Evolutionary conservation across 73 alveolate genomes (phyloP), one percentile per base, ranked within the genome.

Genomic region (Loxodes magnus): DNA sequence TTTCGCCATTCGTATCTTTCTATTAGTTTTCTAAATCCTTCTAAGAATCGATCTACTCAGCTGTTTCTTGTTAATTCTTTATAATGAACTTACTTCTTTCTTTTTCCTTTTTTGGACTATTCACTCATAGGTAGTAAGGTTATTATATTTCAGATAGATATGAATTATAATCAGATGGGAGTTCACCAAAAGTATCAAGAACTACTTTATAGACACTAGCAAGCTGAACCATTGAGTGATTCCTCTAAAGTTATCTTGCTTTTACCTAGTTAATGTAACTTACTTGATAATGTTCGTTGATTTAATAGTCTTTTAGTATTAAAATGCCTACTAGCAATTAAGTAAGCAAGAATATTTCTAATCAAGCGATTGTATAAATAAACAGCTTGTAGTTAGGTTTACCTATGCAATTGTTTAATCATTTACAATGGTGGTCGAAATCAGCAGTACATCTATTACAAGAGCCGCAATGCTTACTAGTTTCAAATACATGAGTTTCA

Each of bases 381-480:
- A 14, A 44, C 17, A 44, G 51, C 4, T 5, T 4, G 12, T 44
- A 46, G 34, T 46, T 46, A 21, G 7, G 35, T 21, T 24, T n/a
- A 5, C 59, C 59, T 5, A 46, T 46, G 17, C 59, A 46, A 24
- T 46, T 46, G 34, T 46, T 46, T 5, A 46, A 19, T 24, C 59
- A 46, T 46, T 46, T 46, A 2, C 59, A 46, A 24, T 46, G 59
- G 17, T 46, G 59, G 39, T 46, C 59, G 34, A 46, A 46, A n/a
- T 24, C 15, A 46, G 22, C 39, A 17, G 27, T 41, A 2, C 59
- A 46, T 19, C 59, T 16, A 24, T 46, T 41, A 25, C 59, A 46
- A 23, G 43, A 25, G 22, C 59, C 59, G 2, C 59, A 46, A 24
- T 46, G 59, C 26, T 46, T 46, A 25, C 43, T 25, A 1, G 59